Evolutionary conservation across 164 flowering plant genomes (phyloP).

Genomic region (Pachysandra terminalis): DNA sequence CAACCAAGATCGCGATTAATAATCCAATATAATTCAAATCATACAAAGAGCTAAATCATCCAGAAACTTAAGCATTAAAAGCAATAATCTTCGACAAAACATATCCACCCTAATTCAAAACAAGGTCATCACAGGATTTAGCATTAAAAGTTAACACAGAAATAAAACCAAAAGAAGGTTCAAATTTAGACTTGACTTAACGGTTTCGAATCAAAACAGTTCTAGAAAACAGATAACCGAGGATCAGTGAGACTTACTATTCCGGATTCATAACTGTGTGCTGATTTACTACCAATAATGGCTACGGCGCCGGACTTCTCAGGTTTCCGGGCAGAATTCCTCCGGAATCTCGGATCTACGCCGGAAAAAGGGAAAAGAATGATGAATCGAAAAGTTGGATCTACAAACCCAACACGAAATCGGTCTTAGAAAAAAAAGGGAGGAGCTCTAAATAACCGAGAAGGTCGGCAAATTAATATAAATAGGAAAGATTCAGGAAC

Average conservation of each 20-base stretch:
- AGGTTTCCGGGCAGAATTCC: constrained; percentile 1
- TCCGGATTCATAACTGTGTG: constrained; percentile 24
- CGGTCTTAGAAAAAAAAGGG: neutral
- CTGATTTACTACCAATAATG: neutral
- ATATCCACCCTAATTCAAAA: neutral
- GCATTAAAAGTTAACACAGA: neutral
- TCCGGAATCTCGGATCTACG: neutral
- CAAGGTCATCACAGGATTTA: neutral
- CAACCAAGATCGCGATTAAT: neutral
- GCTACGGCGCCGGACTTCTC: neutral
- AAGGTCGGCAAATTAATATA: neutral
- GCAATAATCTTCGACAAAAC: neutral
- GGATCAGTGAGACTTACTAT: constrained; percentile 20
- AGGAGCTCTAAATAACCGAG: neutral
- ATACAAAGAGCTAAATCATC: neutral
- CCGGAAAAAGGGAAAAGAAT: neutral
- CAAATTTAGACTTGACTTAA: neutral
- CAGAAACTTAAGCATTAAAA: too few relatives aligned
- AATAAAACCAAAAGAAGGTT: neutral
- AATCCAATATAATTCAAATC: neutral
- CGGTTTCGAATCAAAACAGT: neutral
- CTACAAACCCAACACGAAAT: neutral
- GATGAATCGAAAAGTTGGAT: neutral
- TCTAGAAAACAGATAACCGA: neutral
- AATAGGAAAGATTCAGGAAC: neutral